Evolutionary conservation across 805 yeast genomes (phyloP).

Genomic region (Scheffersomyces coipomensis): DNA sequence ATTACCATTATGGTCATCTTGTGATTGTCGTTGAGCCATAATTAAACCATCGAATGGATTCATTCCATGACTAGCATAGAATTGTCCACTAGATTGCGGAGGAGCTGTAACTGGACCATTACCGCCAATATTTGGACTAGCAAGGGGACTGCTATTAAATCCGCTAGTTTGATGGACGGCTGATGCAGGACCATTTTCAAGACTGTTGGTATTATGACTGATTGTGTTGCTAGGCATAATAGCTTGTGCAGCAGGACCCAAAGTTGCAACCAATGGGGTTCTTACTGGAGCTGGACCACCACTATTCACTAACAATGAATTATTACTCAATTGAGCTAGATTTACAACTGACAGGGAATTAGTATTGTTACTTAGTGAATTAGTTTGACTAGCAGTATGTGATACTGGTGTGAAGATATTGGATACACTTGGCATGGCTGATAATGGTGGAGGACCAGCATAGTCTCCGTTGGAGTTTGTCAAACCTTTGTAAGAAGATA

Average conservation of each 20-base stretch:
- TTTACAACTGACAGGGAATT: not conserved
- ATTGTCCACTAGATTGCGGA: slow-evolving; percentile 30
- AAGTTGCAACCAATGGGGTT: slow-evolving; percentile 24
- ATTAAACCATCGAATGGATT: slow-evolving; percentile 41
- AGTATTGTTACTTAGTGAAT: not conserved
- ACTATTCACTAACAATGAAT: slow-evolving; percentile 5
- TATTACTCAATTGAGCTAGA: slow-evolving; percentile 2
- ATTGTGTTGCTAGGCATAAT: slow-evolving; percentile 13
- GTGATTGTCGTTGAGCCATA: slow-evolving; percentile 15
- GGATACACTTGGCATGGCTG: slow-evolving; percentile 30
- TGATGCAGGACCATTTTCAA: slow-evolving; percentile 1
- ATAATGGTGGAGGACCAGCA: slow-evolving; percentile 20
- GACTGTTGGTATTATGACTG: slow-evolving; percentile 1
- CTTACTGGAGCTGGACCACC: slow-evolving; percentile 15
- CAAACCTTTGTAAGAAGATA: slow-evolving; percentile 26
- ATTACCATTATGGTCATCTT: slow-evolving; percentile 3
- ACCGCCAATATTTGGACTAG: slow-evolving; percentile 15
- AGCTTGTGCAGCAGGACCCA: slow-evolving; percentile 27
- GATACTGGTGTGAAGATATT: slow-evolving; percentile 30
- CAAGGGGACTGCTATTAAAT: slow-evolving; percentile 9
- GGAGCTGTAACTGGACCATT: slow-evolving; percentile 23
- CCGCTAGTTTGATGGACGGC: not conserved
- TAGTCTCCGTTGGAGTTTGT: not conserved
- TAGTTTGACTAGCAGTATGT: slow-evolving; percentile 12
- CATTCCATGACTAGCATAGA: slow-evolving; percentile 32